Evolutionary conservation across 2,329 filamentous ascomycete genomes (phyloP).

Genomic region (Claviceps arundinis): DNA sequence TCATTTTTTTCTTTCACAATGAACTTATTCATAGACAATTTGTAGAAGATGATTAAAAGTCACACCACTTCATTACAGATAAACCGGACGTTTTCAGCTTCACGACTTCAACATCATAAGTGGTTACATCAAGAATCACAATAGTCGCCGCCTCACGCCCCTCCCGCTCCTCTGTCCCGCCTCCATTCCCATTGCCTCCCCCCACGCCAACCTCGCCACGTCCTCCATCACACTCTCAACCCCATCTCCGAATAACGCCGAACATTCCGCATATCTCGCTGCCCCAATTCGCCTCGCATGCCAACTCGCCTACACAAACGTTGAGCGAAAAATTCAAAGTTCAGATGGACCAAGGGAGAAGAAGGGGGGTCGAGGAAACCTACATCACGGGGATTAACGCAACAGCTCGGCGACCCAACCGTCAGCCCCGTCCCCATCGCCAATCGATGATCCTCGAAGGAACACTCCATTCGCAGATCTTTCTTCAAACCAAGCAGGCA

Average conservation of each 20-base stretch:
- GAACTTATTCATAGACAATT: too few species aligned
- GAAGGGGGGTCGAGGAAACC: neutral
- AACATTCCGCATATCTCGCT: slow-evolving; percentile 21
- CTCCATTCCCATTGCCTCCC: slow-evolving; percentile 7
- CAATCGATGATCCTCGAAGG: slow-evolving; percentile 5
- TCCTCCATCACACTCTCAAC: slow-evolving; percentile 18
- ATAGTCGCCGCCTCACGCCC: neutral
- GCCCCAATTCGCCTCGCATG: slow-evolving; percentile 19
- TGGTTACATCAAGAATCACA: neutral
- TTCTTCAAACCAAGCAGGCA: slow-evolving; percentile 24
- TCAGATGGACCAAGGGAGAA: neutral
- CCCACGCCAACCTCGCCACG: slow-evolving; percentile 12
- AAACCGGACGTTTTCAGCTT: too few species aligned
- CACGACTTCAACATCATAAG: too few species aligned
- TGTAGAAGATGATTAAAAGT: too few species aligned
- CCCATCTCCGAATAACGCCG: slow-evolving; percentile 22
- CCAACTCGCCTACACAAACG: slow-evolving; percentile 15
- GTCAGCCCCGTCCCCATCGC: slow-evolving; percentile 1
- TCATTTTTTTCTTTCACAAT: neutral
- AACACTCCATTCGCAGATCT: slow-evolving; percentile 13
- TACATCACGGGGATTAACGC: slow-evolving; percentile 18
- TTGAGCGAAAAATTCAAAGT: neutral
- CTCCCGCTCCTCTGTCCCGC: neutral
- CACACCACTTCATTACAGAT: too few species aligned
- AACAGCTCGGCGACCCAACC: slow-evolving; percentile 13